A percentile compares a stretch with the other conserved stretches of the same genome.
Evolutionary conservation across 2,329 filamentous ascomycete species (phyloP).

Genomic region (Fusarium neocosmosporiellum): DNA sequence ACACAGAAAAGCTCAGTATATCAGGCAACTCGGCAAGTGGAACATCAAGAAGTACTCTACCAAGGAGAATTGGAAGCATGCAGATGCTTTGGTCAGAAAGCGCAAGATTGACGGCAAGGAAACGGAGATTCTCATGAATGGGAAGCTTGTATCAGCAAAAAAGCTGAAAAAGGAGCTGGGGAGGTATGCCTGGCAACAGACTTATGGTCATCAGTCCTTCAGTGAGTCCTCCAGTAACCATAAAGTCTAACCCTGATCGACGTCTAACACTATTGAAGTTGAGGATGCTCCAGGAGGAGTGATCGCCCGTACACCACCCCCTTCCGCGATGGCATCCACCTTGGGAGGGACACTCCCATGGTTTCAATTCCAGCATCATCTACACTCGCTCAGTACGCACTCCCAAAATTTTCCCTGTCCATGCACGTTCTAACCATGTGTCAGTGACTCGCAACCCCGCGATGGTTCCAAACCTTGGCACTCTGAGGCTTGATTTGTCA

Average conservation of each 20-base stretch:
- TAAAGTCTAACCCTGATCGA: background rate
- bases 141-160: background rate
- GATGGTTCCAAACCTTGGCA: background rate
- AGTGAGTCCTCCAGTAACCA: background rate
- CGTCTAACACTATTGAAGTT: background rate
- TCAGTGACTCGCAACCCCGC: background rate
- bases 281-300: background rate
- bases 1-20: background rate
- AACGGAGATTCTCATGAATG: background rate
- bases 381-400: background rate
- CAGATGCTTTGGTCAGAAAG: background rate
- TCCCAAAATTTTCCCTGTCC: background rate
- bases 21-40: background rate
- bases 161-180: background rate
- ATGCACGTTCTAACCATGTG: background rate
- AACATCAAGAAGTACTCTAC: background rate
- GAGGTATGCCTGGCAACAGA: background rate
- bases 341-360: background rate
- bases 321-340: background rate
- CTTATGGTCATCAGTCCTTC: background rate
- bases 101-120: background rate
- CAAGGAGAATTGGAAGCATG: background rate
- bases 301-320: background rate
- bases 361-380: background rate
- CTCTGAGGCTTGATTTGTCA: background rate